Base-by-base conservation (phyloP, 2,329 filamentous ascomycete species). In the Arachnomyces sp. region DNA sequence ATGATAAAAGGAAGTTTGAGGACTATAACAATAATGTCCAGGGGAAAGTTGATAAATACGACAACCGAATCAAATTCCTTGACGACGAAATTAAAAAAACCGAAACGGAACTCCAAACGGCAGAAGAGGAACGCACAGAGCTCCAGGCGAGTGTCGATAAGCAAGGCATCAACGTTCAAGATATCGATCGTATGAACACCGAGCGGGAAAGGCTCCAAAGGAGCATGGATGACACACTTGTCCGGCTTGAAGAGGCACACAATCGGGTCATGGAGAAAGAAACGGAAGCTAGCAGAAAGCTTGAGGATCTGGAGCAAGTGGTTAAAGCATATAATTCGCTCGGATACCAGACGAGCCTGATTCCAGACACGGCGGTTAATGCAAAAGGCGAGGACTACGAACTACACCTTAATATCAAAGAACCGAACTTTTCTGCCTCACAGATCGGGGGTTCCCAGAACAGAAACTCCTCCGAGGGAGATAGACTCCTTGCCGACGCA, bases 151-250 rank as follows among this genome's bases (percentile, higher is more conserved):
- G 84, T 21, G 88, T 98, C 18, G 92, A 96, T 62, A 82, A 84
- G 52, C 87, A 94, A 58, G 92, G 92, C 2, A 89, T 98, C 60
- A 93, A 88, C 55, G 93, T 95, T 66, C 85, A 92, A 66, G 92
- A 98, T 74, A 96, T 98, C 58, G 92, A 98, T 73, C 87, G 92
- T 62, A 95, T 98, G 90, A 95, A 88, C 52, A 82, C 86, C 28
- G 92, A 98, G 62, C 82, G 89, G 39, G 92, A 98, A 56, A 81
- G 92, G 34, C 75, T 98, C n/a, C 86, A 94, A 49, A 89, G 84
- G 53, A 85, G 82, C 31, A 82, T 95, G 33, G 87, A 95, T 52
- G 77, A 81, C 2, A 84, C 86, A 0, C 74, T 78, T 4, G 73
- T 77, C 40, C 77, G 86, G 38, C 72, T 95, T 0, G 89, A 95